These are phyloP conservation scores for Cutaneotrichosporon mucoides DNA, from an alignment of 1,284 basidiomycete species.

Conservation along the genomic window DNA sequence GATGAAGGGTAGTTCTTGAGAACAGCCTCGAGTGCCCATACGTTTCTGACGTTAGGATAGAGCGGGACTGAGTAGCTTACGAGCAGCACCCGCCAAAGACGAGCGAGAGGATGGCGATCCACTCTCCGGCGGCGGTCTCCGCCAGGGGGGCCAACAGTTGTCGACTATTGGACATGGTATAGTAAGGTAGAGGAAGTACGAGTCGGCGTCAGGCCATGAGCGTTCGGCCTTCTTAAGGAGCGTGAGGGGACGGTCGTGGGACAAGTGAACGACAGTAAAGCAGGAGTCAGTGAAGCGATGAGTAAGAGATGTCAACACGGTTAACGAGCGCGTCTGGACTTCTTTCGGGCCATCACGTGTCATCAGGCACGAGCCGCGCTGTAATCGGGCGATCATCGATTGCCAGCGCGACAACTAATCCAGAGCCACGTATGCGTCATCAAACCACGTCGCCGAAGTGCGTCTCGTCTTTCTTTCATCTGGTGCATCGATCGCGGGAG, in stretches of 20 bases:
- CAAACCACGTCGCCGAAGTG: not conserved
- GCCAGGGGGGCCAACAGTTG: constrained; percentile 5
- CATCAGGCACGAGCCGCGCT: not conserved
- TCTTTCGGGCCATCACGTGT: not conserved
- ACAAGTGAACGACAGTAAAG: not conserved
- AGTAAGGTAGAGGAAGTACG: not conserved
- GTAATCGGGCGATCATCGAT: not conserved
- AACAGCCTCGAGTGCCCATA: constrained; percentile 52
- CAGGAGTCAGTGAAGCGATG: not conserved
- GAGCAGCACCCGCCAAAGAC: constrained; percentile 77
- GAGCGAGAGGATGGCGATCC: constrained; percentile 59
- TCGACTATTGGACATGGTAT: not conserved
- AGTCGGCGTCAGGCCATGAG: not conserved
- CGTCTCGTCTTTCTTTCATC: not conserved
- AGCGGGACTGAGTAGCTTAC: constrained; percentile 39
- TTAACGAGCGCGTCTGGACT: not conserved
- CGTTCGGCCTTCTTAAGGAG: too few relatives aligned
- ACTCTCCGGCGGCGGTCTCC: constrained; percentile 51
- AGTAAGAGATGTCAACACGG: not conserved
- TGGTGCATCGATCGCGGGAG: constrained; percentile 10
- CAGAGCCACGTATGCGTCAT: not conserved
- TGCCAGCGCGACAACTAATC: not conserved
- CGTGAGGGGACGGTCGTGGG: not conserved
- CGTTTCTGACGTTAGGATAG: constrained; percentile 46
- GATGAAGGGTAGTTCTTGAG: constrained; percentile 65